Conservation (phyloP, 306 rosid species). For the Lathyrus tuberosus region DNA sequence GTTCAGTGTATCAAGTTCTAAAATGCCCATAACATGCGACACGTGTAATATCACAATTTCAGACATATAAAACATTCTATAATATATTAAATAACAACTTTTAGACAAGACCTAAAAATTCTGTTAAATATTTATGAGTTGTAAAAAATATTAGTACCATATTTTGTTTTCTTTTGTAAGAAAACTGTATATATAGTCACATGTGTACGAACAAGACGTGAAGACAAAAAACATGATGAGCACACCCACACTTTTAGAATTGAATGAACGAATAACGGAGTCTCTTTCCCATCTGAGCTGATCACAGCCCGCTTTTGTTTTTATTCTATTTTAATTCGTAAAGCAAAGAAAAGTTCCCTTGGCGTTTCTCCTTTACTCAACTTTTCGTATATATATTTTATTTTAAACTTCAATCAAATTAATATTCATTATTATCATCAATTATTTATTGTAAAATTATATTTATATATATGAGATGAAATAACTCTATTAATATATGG, state of each 20-base stretch:
- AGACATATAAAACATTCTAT: no score
- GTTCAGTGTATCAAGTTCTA: no score
- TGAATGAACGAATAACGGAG: neutral
- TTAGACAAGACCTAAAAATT: no score
- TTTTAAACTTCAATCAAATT: neutral
- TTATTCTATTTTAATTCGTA: neutral
- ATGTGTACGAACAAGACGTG: conserved; percentile 28
- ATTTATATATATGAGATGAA: no score
- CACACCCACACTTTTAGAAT: neutral
- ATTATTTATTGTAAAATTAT: neutral
- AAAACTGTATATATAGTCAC: neutral
- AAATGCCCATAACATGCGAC: no score
- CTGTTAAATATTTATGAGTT: no score
- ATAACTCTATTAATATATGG: no score
- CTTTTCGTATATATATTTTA: neutral
- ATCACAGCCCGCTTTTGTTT: neutral
- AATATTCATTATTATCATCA: neutral
- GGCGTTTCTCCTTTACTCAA: neutral
- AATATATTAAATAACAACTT: no score
- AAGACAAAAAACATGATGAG: conserved; percentile 14
- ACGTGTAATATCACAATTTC: no score
- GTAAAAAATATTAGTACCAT: no score
- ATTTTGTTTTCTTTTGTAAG: no score
- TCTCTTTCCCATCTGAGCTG: neutral
- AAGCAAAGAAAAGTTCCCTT: neutral